Evolutionary conservation across 306 rosid species (phyloP).

Genomic region (Dalbergia oliveri): DNA sequence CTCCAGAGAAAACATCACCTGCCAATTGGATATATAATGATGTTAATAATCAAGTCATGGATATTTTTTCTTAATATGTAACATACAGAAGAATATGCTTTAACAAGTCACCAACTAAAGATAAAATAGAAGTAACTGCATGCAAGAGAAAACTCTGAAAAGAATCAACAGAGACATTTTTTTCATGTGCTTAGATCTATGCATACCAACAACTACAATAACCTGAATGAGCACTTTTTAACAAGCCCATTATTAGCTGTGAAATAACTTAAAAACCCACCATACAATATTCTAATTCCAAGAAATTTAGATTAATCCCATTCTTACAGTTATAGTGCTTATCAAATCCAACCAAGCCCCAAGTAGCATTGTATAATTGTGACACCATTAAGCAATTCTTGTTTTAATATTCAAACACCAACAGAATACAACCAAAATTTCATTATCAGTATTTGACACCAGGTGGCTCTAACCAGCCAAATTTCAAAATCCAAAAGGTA

Average conservation of each 20-base stretch:
- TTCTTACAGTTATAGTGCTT: background rate
- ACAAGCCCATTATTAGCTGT: slow-evolving; percentile 6
- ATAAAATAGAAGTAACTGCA: slow-evolving; percentile 23
- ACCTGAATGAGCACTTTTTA: background rate
- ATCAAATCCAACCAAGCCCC: background rate
- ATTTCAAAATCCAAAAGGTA: slow-evolving; percentile 19
- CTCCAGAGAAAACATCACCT: slow-evolving; percentile 97
- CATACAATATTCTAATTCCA: slow-evolving; percentile 9
- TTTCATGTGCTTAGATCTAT: slow-evolving; percentile 14
- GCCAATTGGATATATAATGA: slow-evolving; percentile 46
- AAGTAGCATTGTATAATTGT: slow-evolving; percentile 13
- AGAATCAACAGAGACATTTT: slow-evolving; percentile 15
- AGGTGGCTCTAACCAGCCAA: slow-evolving; percentile 39
- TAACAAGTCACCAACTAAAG: slow-evolving; percentile 34
- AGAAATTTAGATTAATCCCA: slow-evolving; percentile 3
- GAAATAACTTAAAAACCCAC: slow-evolving; percentile 9
- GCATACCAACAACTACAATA: background rate
- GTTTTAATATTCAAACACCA: slow-evolving; percentile 20
- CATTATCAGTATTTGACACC: slow-evolving; percentile 27
- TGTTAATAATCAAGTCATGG: slow-evolving; percentile 36
- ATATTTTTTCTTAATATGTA: slow-evolving; percentile 23
- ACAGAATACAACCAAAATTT: slow-evolving; percentile 30
- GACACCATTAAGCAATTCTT: slow-evolving; percentile 12
- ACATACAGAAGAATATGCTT: slow-evolving; percentile 27
- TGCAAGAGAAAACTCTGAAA: slow-evolving; percentile 7